Evolutionary conservation across 1,139 yeast genomes (phyloP).

Genomic region (Citeromyces hawaiiensis): DNA sequence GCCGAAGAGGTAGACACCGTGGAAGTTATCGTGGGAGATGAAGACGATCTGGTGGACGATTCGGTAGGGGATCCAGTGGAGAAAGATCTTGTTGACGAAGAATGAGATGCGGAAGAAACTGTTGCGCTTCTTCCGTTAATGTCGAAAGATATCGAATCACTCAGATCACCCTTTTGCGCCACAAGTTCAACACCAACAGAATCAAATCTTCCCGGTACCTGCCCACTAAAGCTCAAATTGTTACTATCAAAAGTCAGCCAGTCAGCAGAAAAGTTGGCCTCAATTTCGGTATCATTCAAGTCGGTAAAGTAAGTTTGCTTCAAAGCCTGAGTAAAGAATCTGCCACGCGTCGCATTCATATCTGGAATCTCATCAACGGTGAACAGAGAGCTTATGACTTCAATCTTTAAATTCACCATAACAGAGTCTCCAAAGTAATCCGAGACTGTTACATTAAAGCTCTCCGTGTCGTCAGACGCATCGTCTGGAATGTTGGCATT

Average conservation of each 20-base stretch:
- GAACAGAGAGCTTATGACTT: conserved; percentile 36
- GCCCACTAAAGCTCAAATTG: conserved; percentile 59
- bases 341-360: conserved; percentile 54
- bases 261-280: conserved; percentile 26
- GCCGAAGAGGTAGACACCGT: conserved; percentile 14
- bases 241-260: conserved; percentile 55
- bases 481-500: conserved; percentile 47
- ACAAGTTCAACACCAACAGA: conserved; percentile 32
- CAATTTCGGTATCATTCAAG: conserved; percentile 32
- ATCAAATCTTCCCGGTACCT: conserved; percentile 47
- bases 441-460: conserved; percentile 40
- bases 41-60: conserved; percentile 10
- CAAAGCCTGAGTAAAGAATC: conserved; percentile 41
- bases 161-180: conserved; percentile 29
- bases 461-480: conserved; percentile 20
- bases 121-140: conserved; percentile 31
- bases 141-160: conserved; percentile 32
- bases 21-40: conserved; percentile 13
- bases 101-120: conserved; percentile 11
- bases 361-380: conserved; percentile 36
- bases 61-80: no score
- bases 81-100: no score
- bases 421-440: conserved; percentile 60
- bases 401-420: conserved; percentile 37
- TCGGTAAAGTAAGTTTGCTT: conserved; percentile 42